Evolutionary conservation across 2,329 filamentous ascomycete genomes (phyloP).

Genomic region (Penicillium sclerotigenum): DNA sequence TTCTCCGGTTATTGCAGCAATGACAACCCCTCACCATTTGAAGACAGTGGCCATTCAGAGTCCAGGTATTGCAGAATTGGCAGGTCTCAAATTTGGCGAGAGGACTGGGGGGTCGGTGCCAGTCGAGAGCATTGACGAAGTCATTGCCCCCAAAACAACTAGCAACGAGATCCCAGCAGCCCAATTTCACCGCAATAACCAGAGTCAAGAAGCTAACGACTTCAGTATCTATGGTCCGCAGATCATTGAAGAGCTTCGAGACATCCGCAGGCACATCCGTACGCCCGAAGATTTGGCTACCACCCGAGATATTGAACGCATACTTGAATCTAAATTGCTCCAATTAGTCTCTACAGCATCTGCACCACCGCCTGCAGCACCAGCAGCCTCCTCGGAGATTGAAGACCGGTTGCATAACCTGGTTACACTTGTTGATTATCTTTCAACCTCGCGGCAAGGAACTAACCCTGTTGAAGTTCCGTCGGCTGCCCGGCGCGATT

Average conservation of each 20-base stretch:
- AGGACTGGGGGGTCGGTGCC: background rate
- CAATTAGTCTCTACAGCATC: background rate
- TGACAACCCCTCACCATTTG: background rate
- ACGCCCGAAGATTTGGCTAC: background rate
- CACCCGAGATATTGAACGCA: background rate
- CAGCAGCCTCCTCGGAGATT: background rate
- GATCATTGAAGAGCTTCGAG: background rate
- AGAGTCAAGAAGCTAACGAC: background rate
- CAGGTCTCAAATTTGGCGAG: background rate
- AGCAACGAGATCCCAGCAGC: background rate
- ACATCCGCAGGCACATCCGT: background rate
- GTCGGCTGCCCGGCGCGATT: background rate
- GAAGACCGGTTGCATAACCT: background rate
- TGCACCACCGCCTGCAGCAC: background rate
- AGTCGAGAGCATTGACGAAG: background rate
- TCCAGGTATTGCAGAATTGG: background rate
- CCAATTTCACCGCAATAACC: background rate
- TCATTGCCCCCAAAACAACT: background rate
- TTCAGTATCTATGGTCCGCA: background rate
- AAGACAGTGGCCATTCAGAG: background rate
- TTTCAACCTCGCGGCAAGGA: background rate
- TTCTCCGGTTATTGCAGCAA: too few relatives aligned
- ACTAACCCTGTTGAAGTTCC: background rate
- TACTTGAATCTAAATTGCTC: background rate
- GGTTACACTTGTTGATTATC: background rate